These are phyloP conservation scores for Suillus placidus DNA, from an alignment of 768 basidiomycete genomes.

Conservation along the genomic window DNA sequence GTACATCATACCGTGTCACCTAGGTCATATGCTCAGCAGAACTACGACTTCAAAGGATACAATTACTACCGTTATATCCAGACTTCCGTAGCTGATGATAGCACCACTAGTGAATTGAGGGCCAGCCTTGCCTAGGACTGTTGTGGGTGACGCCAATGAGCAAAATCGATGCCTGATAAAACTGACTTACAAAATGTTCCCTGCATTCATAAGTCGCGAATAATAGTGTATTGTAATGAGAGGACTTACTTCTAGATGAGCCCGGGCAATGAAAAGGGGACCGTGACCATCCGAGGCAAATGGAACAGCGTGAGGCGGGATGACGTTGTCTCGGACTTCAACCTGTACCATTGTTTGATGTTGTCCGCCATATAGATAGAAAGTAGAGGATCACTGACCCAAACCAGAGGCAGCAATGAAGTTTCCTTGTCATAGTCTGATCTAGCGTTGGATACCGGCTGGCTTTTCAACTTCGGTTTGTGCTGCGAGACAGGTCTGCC, in stretches of 20 bases:
- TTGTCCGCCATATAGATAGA: background rate
- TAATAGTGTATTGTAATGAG: background rate
- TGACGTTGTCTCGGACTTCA: constrained; percentile 31
- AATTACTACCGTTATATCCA: constrained; percentile 27
- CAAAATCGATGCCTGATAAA: background rate
- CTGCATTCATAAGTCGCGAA: constrained; percentile 14
- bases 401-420: constrained; percentile 28
- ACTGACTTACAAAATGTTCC: constrained; percentile 28
- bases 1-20: constrained; percentile 32
- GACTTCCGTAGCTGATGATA: constrained; percentile 23
- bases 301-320: constrained; percentile 33
- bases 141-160: background rate
- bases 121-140: constrained; percentile 31
- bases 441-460: background rate
- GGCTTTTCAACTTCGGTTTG: background rate
- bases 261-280: constrained; percentile 32
- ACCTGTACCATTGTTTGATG: constrained; percentile 19
- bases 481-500: background rate
- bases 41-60: background rate
- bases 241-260: constrained; percentile 24
- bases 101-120: constrained; percentile 30
- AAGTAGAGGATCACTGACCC: constrained; percentile 20
- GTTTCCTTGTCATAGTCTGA: constrained; percentile 9
- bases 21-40: constrained; percentile 10
- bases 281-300: constrained; percentile 26